Evolutionary conservation across 805 yeast genomes (phyloP).

Genomic region (Wickerhamiella occidentalis): DNA sequence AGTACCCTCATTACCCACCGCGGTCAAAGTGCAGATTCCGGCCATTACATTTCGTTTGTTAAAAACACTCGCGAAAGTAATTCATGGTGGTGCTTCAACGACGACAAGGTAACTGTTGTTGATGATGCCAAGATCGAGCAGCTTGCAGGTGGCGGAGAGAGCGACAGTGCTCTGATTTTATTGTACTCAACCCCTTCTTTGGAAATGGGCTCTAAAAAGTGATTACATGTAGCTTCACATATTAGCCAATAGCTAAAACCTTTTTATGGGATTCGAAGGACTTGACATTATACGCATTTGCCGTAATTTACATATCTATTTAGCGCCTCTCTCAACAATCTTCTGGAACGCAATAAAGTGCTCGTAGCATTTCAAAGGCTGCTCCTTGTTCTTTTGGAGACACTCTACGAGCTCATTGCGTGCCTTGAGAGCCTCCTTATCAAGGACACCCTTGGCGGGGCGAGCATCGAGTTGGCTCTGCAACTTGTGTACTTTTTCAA

Average conservation of each 20-base stretch:
- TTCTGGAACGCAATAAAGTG: conserved; percentile 23
- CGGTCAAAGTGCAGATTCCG: conserved; percentile 93
- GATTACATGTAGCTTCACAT: background rate
- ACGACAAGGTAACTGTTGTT: conserved; percentile 73
- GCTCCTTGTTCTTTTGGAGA: conserved; percentile 22
- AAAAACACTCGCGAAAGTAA: conserved; percentile 52
- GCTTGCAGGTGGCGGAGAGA: conserved; percentile 93
- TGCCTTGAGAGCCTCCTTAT: conserved; percentile 22
- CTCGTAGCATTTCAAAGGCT: conserved; percentile 27
- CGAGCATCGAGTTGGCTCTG: conserved; percentile 24
- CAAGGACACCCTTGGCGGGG: conserved; percentile 25
- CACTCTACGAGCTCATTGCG: conserved; percentile 26
- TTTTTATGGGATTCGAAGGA: no score
- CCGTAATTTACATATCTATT: background rate
- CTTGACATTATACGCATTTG: no score
- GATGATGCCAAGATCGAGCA: conserved; percentile 69
- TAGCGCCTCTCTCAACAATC: conserved; percentile 12
- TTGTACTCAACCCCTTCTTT: conserved; percentile 69
- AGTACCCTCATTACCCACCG: conserved; percentile 79
- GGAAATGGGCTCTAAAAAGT: background rate
- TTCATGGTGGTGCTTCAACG: conserved; percentile 91
- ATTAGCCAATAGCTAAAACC: no score
- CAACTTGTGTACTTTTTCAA: conserved; percentile 21
- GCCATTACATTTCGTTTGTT: conserved; percentile 89
- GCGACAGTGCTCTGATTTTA: conserved; percentile 86